Base-by-base conservation (phyloP, 495 filamentous ascomycete genomes). In the Antarctomyces pellizariae region DNA sequence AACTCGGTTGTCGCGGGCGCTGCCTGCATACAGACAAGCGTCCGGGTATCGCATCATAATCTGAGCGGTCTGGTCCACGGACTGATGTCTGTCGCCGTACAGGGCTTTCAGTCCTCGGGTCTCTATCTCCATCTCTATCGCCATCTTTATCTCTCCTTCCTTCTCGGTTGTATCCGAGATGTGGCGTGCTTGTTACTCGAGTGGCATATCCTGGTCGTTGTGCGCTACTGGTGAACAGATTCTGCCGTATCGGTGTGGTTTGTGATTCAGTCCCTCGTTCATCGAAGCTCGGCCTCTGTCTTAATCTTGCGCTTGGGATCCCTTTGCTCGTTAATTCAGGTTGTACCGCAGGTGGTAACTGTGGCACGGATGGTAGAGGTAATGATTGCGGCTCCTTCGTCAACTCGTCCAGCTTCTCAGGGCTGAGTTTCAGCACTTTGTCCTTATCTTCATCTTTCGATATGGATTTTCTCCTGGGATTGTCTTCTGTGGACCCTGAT, bases 311-410 rank as follows among this genome's bases (percentile, higher is more conserved):
- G n/a, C n/a, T n/a, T n/a, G n/a, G n/a, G n/a, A n/a, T n/a, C n/a
- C n/a, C n/a, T n/a, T n/a, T n/a, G n/a, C n/a, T n/a, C n/a, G n/a
- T n/a, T n/a, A n/a, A n/a, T n/a, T n/a, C n/a, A n/a, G n/a, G n/a
- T 15, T 23, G 30, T 16, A 14, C 16, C 6, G 36, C 29, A 7
- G 12, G 3, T 22, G 27, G 17, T 5, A 32, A 13, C 11, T 28
- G 21, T 12, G 23, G 13, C 19, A 31, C 33, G 7, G 39, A 43
- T 3, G 30, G 25, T 3, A 38, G 21, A n/a, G 62, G 59, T 7
- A 64, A 50, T 12, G 56, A 63, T 6, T 64, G 49, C 10, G 61
- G 59, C 10, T 60, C 60, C 2, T 60, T 61, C 13, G 57, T 62
- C 16, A 66, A 49, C 29, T 61, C 59, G 29, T 64, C 50, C 18